Conservation (phyloP, 1,284 basidiomycete species). For the Stygiomarasmius scandens region DNA sequence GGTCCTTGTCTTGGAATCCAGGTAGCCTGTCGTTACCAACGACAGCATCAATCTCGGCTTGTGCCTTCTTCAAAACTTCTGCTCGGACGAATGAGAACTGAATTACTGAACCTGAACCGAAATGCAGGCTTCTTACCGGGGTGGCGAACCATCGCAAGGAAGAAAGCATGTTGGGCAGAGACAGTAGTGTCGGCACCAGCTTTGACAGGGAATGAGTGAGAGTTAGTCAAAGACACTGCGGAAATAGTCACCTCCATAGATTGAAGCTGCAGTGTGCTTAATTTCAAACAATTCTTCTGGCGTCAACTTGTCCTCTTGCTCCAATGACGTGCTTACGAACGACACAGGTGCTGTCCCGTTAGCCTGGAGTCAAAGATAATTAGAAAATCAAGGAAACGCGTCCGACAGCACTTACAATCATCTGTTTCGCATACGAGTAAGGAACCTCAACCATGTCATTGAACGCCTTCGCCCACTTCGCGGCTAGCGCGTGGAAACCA, state of each 20-base stretch:
- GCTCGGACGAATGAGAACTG: not conserved
- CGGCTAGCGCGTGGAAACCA: constrained; percentile 23
- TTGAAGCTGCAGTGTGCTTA: constrained; percentile 21
- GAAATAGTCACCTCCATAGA: constrained; percentile 26
- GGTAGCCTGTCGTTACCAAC: constrained; percentile 31
- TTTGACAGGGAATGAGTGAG: not conserved
- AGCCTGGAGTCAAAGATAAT: constrained; percentile 8
- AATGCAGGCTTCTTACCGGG: constrained; percentile 8
- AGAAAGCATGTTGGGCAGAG: constrained; percentile 21
- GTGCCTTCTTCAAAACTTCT: constrained; percentile 25
- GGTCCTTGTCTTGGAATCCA: constrained; percentile 28
- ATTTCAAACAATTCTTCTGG: constrained; percentile 19
- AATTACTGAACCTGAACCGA: too few relatives aligned
- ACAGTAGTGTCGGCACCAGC: constrained; percentile 23
- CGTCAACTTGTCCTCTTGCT: constrained; percentile 14
- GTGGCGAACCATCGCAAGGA: constrained; percentile 24
- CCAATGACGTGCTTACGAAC: constrained; percentile 18
- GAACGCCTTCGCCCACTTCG: constrained; percentile 18
- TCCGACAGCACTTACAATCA: constrained; percentile 25
- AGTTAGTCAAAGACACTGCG: too few relatives aligned
- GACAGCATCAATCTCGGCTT: constrained; percentile 28
- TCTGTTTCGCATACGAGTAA: constrained; percentile 19
- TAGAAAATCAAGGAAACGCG: too few relatives aligned
- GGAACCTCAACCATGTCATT: constrained; percentile 23
- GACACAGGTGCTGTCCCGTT: constrained; percentile 19